These are phyloP conservation scores for Boeremia exigua DNA, from an alignment of 2,329 filamentous ascomycete genomes.

Conservation along the genomic window DNA sequence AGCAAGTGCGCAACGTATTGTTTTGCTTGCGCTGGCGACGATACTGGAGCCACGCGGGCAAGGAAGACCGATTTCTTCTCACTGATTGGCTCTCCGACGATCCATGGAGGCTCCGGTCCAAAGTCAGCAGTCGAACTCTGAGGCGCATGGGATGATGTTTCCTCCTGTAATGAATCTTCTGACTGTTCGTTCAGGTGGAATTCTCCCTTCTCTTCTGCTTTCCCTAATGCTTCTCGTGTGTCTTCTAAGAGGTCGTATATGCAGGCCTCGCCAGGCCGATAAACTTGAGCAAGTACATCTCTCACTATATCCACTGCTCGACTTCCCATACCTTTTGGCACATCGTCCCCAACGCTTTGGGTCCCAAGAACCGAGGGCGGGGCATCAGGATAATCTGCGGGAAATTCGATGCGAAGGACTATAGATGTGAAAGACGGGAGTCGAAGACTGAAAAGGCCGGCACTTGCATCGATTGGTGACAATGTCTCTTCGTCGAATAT, in stretches of 20 bases:
- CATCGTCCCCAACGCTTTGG: constrained; percentile 73
- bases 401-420: constrained; percentile 69
- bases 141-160: neutral
- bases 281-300: constrained; percentile 70
- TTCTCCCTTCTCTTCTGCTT: constrained; percentile 48
- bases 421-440: constrained; percentile 68
- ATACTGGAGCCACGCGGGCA: constrained; percentile 74
- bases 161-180: constrained; percentile 14
- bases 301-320: constrained; percentile 73
- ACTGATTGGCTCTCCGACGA: constrained; percentile 72
- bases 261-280: constrained; percentile 77
- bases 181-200: constrained; percentile 33
- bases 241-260: constrained; percentile 89
- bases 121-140: constrained; percentile 27
- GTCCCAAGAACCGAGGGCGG: constrained; percentile 78
- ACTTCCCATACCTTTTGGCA: constrained; percentile 73
- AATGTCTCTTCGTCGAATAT: constrained; percentile 78
- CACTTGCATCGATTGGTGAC: constrained; percentile 28
- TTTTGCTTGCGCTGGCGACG: constrained; percentile 73
- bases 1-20: constrained; percentile 76
- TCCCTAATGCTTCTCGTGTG: constrained; percentile 57
- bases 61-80: constrained; percentile 91
- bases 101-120: constrained; percentile 67
- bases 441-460: constrained; percentile 58
- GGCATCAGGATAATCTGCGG: constrained; percentile 73